Conservation (phyloP, 2,329 filamentous ascomycete genomes). For the Trichoderma cornu-damae region DNA sequence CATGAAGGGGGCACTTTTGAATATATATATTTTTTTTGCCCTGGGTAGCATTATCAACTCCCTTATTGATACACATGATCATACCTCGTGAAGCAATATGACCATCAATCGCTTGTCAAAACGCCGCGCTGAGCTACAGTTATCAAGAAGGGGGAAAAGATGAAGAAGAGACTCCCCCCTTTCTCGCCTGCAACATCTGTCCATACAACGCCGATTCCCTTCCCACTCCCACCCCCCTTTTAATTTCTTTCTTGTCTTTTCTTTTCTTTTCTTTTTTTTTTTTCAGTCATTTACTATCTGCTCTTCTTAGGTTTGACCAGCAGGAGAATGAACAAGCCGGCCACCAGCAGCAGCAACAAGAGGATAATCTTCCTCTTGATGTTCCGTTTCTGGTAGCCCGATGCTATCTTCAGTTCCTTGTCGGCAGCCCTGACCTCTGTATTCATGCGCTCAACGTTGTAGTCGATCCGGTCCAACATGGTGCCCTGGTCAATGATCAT, state of each 20-base stretch:
- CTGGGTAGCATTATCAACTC: slow-evolving; percentile 24
- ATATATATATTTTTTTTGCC: slow-evolving; percentile 22
- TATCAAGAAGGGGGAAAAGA: background rate
- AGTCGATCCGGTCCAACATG: slow-evolving; percentile 91
- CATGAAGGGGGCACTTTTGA: too few relatives aligned
- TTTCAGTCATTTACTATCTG: slow-evolving; percentile 21
- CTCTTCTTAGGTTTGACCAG: slow-evolving; percentile 68
- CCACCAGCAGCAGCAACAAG: slow-evolving; percentile 76
- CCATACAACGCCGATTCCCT: background rate
- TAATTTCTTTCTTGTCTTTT: background rate
- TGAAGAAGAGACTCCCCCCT: background rate
- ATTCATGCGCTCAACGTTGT: slow-evolving; percentile 95
- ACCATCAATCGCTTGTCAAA: slow-evolving; percentile 9
- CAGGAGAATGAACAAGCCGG: slow-evolving; percentile 79
- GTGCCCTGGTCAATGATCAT: slow-evolving; percentile 95
- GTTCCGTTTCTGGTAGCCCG: slow-evolving; percentile 79
- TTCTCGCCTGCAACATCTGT: background rate
- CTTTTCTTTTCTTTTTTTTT: slow-evolving; percentile 20
- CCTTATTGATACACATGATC: slow-evolving; percentile 29
- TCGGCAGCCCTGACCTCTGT: slow-evolving; percentile 88
- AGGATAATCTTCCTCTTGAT: slow-evolving; percentile 92
- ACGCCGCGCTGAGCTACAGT: slow-evolving; percentile 8
- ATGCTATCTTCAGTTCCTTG: slow-evolving; percentile 83
- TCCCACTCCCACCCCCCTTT: background rate
- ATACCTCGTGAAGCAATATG: slow-evolving; percentile 8